phyloP scores from a whole-genome alignment of 2,329 filamentous ascomycete genomes.

The Fusarium tricinctum region DNA sequence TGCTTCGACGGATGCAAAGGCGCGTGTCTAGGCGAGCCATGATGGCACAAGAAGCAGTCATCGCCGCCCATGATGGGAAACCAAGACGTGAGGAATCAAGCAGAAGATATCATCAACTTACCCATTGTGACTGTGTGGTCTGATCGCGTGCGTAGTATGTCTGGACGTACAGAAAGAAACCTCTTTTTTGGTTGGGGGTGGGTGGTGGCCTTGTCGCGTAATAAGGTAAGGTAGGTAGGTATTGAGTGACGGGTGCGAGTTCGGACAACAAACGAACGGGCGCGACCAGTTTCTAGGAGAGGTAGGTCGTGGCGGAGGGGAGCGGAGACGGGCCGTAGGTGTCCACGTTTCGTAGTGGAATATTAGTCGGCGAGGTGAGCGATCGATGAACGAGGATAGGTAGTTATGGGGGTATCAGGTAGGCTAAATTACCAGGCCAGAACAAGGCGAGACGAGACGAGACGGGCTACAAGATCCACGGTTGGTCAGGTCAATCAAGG shows the following conservation, averaged over 20 bases:
- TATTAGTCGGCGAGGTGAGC: slow-evolving; percentile 25
- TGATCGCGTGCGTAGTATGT: slow-evolving; percentile 41
- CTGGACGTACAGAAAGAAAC: slow-evolving; percentile 44
- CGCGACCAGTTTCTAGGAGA: slow-evolving; percentile 43
- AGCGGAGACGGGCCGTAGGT: slow-evolving; percentile 49
- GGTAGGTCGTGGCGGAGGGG: slow-evolving; percentile 44
- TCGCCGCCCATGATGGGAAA: slow-evolving; percentile 6
- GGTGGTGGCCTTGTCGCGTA: slow-evolving; percentile 49
- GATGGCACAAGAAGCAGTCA: slow-evolving; percentile 15
- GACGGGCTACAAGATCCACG: slow-evolving; percentile 50
- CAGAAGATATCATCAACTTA: slow-evolving; percentile 48
- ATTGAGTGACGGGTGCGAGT: slow-evolving; percentile 47
- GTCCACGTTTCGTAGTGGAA: slow-evolving; percentile 46
- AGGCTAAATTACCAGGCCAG: slow-evolving; percentile 8
- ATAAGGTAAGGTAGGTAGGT: slow-evolving; percentile 34
- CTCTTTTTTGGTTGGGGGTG: slow-evolving; percentile 44
- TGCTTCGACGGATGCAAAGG: slow-evolving; percentile 40
- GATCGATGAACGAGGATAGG: slow-evolving; percentile 40
- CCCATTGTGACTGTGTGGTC: slow-evolving; percentile 47
- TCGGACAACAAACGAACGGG: slow-evolving; percentile 35
- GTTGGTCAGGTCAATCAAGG: slow-evolving; percentile 51
- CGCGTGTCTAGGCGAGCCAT: slow-evolving; percentile 35
- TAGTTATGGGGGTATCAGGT: slow-evolving; percentile 45
- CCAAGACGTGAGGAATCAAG: slow-evolving; percentile 26
- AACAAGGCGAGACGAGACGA: slow-evolving; percentile 32